These are phyloP conservation scores for Colletotrichum aenigma DNA, from an alignment of 2,329 filamentous ascomycete genomes.

Conservation along the genomic window DNA sequence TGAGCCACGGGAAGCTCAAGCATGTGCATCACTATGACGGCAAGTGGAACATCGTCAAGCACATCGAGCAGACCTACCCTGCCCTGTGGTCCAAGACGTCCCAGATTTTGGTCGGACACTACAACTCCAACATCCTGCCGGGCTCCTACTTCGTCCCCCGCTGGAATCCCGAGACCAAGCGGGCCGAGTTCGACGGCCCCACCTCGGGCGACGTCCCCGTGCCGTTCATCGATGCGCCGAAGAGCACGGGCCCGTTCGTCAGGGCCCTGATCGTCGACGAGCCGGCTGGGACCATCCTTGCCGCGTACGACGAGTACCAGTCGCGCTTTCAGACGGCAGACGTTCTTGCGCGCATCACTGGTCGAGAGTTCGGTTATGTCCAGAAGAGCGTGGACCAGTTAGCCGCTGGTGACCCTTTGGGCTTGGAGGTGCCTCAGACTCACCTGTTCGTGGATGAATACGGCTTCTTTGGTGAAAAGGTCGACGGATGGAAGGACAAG, in stretches of 20 bases:
- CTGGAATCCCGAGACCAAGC: background rate
- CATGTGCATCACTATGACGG: constrained; percentile 2
- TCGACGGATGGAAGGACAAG: background rate
- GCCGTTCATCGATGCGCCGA: constrained; percentile 37
- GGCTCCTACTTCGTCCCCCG: background rate
- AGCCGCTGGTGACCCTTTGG: constrained; percentile 6
- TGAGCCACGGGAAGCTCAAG: background rate
- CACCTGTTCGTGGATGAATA: background rate
- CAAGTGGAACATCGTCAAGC: background rate
- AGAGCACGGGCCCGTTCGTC: constrained; percentile 48
- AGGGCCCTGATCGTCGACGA: constrained; percentile 45
- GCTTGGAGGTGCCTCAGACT: background rate
- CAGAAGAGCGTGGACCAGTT: constrained; percentile 34
- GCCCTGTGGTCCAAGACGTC: background rate
- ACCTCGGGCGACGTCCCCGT: background rate
- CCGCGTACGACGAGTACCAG: constrained; percentile 47
- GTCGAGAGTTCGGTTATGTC: constrained; percentile 35
- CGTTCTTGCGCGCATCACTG: constrained; percentile 39
- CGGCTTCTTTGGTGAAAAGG: background rate
- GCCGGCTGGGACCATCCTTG: constrained; percentile 39
- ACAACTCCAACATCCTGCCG: background rate
- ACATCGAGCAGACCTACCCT: background rate
- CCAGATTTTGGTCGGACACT: background rate
- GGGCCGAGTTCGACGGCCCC: background rate
- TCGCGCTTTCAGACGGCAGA: constrained; percentile 34